Percentiles rank a stretch among this genome's conserved stretches.
Conservation (phyloP, 2,329 filamentous ascomycete genomes). For the Sclerotinia trifoliorum region DNA sequence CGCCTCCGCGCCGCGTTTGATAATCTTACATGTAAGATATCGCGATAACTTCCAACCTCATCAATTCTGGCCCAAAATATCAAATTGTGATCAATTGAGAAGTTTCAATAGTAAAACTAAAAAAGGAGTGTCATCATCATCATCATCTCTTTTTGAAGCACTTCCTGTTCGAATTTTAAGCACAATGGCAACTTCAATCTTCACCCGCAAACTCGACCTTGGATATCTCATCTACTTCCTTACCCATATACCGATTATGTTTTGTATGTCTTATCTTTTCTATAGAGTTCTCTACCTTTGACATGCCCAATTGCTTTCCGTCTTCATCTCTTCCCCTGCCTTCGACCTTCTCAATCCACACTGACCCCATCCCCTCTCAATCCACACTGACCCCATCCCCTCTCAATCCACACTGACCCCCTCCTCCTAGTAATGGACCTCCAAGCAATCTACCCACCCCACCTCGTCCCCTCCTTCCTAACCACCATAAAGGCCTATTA, state of each 20-base stretch:
- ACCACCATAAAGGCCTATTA: conserved; percentile 54
- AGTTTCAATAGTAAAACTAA: background rate
- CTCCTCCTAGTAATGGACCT: conserved; percentile 56
- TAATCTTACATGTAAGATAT: no score
- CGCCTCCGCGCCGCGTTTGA: no score
- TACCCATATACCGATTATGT: conserved; percentile 60
- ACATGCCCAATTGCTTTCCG: background rate
- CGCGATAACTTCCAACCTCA: no score
- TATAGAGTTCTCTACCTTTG: background rate
- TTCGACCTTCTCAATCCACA: no score
- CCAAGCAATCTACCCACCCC: conserved; percentile 55
- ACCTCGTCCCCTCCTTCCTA: conserved; percentile 51
- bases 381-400: no score
- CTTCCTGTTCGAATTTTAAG: background rate
- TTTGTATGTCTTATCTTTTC: conserved; percentile 47
- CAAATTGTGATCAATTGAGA: no score
- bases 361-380: no score
- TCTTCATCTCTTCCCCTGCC: no score
- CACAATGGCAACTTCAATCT: conserved; percentile 35
- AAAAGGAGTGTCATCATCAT: no score
- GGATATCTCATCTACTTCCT: conserved; percentile 59
- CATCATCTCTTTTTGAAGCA: no score
- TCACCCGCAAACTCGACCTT: conserved; percentile 38
- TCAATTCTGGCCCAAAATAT: no score
- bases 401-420: background rate